Evolutionary conservation across 495 filamentous ascomycete genomes (phyloP).

Genomic region (Apodospora peruviana): DNA sequence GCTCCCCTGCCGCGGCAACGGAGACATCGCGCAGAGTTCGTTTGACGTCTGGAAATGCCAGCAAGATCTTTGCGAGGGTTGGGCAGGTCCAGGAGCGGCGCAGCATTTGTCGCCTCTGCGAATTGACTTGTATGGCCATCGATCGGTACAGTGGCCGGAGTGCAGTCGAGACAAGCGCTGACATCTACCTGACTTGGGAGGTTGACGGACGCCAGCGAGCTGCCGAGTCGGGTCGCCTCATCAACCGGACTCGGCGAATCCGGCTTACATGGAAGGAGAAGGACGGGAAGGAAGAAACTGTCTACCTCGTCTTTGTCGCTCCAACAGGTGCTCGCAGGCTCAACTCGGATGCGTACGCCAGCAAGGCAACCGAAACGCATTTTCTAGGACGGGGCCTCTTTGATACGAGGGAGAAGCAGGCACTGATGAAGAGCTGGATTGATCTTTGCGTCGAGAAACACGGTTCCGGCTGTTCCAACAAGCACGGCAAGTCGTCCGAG

Average conservation of each 20-base stretch:
- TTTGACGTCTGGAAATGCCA: background rate
- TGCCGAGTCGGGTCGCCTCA: background rate
- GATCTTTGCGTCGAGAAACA: conserved; percentile 1
- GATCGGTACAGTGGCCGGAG: background rate
- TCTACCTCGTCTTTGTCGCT: background rate
- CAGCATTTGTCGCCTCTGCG: background rate
- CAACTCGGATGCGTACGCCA: background rate
- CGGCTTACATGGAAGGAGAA: background rate
- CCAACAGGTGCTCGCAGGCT: background rate
- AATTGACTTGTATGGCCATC: background rate
- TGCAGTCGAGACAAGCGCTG: background rate
- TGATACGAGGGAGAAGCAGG: background rate
- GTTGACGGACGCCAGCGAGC: background rate
- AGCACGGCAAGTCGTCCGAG: background rate
- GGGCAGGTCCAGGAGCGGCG: background rate
- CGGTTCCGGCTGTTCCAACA: background rate
- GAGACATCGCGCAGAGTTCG: background rate
- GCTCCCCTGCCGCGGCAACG: background rate
- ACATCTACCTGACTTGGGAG: background rate
- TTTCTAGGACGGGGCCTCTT: background rate
- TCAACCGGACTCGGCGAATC: background rate
- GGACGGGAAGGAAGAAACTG: background rate
- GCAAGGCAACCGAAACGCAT: background rate
- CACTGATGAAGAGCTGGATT: conserved; percentile 2
- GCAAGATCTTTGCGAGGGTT: background rate